phyloP scores from a whole-genome alignment of 1,139 yeast genomes.

The Meyerozyma athensensis region DNA sequence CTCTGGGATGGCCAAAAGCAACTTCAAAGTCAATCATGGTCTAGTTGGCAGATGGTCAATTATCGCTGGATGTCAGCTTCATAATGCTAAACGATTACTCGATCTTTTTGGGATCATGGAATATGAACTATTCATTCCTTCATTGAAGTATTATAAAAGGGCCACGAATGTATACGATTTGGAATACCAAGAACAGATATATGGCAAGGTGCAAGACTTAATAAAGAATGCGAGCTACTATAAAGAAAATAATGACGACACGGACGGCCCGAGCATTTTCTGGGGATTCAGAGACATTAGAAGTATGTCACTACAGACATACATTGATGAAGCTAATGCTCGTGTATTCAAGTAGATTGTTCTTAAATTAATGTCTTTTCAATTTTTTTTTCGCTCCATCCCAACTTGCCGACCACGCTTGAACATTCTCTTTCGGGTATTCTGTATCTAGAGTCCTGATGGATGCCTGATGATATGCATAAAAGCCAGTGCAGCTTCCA shows the following conservation, averaged over 20 bases:
- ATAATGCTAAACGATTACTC: slow-evolving; percentile 11
- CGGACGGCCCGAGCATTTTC: slow-evolving; percentile 20
- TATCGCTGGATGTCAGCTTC: slow-evolving; percentile 16
- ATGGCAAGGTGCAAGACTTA: slow-evolving; percentile 11
- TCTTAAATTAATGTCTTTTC: not conserved
- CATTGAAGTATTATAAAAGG: slow-evolving; percentile 10
- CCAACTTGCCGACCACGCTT: not conserved
- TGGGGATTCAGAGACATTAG: slow-evolving; percentile 23
- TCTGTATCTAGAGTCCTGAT: not conserved
- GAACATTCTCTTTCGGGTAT: not conserved
- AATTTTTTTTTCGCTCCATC: not conserved
- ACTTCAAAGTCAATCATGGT: slow-evolving; percentile 16
- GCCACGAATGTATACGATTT: slow-evolving; percentile 10
- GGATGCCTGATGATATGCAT: not conserved
- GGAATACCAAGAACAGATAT: slow-evolving; percentile 9
- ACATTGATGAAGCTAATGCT: slow-evolving; percentile 12
- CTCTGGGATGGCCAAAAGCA: slow-evolving; percentile 20
- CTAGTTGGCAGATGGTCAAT: slow-evolving; percentile 17
- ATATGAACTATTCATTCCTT: slow-evolving; percentile 12
- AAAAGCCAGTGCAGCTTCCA: not conserved
- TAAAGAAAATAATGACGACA: slow-evolving; percentile 15
- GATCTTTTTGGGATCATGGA: slow-evolving; percentile 17
- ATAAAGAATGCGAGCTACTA: slow-evolving; percentile 3
- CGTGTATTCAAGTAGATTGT: not conserved
- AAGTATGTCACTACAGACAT: slow-evolving; percentile 19